These are phyloP conservation scores for Zarea fungicola DNA, from an alignment of 2,329 filamentous ascomycete genomes.

Conservation along the genomic window DNA sequence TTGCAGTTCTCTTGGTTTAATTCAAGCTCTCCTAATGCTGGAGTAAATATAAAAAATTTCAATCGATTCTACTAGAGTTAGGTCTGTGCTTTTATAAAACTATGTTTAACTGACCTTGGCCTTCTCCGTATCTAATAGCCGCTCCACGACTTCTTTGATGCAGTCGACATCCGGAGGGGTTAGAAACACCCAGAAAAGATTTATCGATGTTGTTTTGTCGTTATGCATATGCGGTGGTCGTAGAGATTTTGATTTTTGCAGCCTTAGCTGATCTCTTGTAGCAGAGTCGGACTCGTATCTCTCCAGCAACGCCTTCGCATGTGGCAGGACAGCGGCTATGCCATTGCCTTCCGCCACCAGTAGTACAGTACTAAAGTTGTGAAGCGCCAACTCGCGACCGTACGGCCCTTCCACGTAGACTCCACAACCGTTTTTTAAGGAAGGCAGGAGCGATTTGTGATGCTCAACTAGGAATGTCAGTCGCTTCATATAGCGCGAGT, in stretches of 20 bases:
- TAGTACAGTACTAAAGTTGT: not conserved
- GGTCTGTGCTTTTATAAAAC: not conserved
- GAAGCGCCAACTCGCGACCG: not conserved
- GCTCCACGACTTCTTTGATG: not conserved
- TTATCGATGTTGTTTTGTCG: not conserved
- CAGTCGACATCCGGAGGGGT: not conserved
- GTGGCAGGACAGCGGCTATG: not conserved
- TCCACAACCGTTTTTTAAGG: not conserved
- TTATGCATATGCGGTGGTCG: not conserved
- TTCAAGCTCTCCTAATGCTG: not conserved
- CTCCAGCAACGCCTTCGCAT: not conserved
- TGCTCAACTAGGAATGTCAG: not conserved
- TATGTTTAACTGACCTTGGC: constrained; percentile 1
- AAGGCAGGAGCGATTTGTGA: not conserved
- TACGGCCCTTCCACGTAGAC: constrained; percentile 1
- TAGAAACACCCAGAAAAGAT: not conserved
- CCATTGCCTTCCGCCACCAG: not conserved
- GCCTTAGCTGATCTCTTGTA: not conserved
- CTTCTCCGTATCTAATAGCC: not conserved
- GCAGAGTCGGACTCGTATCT: not conserved
- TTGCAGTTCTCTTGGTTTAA: not conserved
- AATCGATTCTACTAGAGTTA: not conserved
- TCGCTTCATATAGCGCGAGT: not conserved
- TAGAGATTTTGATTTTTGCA: not conserved
- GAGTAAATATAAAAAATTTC: not conserved